Evolutionary conservation across 257 asterid species (phyloP).

Genomic region (Mentha longifolia): DNA sequence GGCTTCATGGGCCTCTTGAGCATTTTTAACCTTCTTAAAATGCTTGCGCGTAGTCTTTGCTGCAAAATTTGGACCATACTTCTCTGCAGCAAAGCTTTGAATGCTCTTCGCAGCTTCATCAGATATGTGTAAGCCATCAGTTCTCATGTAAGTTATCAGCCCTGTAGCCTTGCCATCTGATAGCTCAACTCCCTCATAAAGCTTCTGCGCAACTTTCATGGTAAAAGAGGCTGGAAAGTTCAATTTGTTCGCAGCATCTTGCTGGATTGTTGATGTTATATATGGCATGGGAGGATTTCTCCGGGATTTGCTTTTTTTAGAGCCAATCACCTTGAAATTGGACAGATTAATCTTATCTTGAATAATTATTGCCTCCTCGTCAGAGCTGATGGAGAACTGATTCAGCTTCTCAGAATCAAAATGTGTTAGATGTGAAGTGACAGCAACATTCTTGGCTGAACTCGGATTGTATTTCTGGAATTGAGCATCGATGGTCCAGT

Average conservation of each 20-base stretch:
- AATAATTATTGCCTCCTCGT: conserved; percentile 60
- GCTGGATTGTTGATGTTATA: conserved; percentile 93
- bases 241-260: conserved; percentile 90
- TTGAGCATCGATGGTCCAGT: conserved; percentile 72
- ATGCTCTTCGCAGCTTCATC: conserved; percentile 81
- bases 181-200: conserved; percentile 84
- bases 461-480: conserved; percentile 44
- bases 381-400: conserved; percentile 65
- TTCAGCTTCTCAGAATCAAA: conserved; percentile 55
- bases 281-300: conserved; percentile 79
- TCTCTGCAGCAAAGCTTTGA: conserved; percentile 62
- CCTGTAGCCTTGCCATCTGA: conserved; percentile 78
- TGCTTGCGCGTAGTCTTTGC: conserved; percentile 65
- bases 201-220: conserved; percentile 89
- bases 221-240: conserved; percentile 72
- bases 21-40: conserved; percentile 86
- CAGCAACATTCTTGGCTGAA: conserved; percentile 36
- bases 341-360: conserved; percentile 58
- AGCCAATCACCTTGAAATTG: conserved; percentile 54
- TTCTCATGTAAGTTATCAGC: conserved; percentile 87
- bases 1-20: conserved; percentile 99
- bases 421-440: conserved; percentile 68
- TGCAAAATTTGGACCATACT: conserved; percentile 71
- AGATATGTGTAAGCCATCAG: conserved; percentile 88
- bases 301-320: conserved; percentile 59